Evolutionary conservation across 2,329 filamentous ascomycete genomes (phyloP).

Genomic region (Phialophora verrucosa): DNA sequence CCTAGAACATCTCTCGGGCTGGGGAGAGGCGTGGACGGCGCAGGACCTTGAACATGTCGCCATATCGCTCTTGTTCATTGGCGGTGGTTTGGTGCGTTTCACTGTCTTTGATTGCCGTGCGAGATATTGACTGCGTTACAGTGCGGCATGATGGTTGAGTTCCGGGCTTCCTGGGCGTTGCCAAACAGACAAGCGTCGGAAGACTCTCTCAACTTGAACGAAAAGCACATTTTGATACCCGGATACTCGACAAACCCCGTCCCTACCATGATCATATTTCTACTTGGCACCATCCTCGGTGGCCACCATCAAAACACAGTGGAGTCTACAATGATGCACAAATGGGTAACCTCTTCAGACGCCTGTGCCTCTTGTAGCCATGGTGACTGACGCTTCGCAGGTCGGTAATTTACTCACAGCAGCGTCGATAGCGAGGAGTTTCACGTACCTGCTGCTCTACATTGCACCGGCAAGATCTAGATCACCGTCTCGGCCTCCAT

Average conservation of each 20-base stretch:
- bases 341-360: conserved; percentile 40
- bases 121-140: conserved; percentile 40
- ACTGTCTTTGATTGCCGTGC: neutral
- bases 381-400: conserved; percentile 87
- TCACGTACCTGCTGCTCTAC: conserved; percentile 81
- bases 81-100: conserved; percentile 74
- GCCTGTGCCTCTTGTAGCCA: conserved; percentile 53
- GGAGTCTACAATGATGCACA: conserved; percentile 89
- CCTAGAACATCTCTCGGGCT: conserved; percentile 80
- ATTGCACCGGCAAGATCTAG: conserved; percentile 79
- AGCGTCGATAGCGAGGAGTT: conserved; percentile 68
- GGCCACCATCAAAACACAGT: conserved; percentile 83
- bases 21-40: conserved; percentile 73
- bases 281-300: conserved; percentile 93
- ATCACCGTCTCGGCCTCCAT: conserved; percentile 82
- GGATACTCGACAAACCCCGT: conserved; percentile 82
- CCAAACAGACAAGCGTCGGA: conserved; percentile 52
- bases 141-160: conserved; percentile 87
- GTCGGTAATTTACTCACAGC: conserved; percentile 54
- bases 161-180: conserved; percentile 66
- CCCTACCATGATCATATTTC: conserved; percentile 81
- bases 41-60: conserved; percentile 89
- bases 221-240: conserved; percentile 68
- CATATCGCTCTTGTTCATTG: conserved; percentile 91
- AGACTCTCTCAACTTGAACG: conserved; percentile 36